Base-by-base conservation (phyloP, 257 asterid species). In the Paraleonurus japonicus region DNA sequence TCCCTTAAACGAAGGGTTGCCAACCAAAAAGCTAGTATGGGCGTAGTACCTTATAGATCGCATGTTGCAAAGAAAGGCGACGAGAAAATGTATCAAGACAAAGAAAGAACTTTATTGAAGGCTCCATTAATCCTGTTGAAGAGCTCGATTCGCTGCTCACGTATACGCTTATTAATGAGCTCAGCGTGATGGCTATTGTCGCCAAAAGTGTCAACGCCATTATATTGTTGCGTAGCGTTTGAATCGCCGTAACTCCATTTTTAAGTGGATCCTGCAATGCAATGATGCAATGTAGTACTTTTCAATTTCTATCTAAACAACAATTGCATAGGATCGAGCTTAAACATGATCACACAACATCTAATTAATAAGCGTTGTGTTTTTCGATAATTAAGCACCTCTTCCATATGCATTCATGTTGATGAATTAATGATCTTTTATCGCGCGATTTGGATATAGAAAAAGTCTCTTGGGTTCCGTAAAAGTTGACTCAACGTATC, bases 131-230 rank as follows among this genome's bases (percentile, higher is more conserved):
- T 20, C 88, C 80, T 0, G 77, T 64, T 27, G 90, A 74, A 19
- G 82, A 71, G 73, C 51, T 78, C 61, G 97, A 81, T 64, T 83
- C 72, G 76, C 86, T 87, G 83, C 97, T 87, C 19, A 86, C 92
- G 1, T 83, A 92, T 7, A 89, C 98, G 24, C 96, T 80, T 61
- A 92, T 87, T 3, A 92, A 60, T 17, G 98, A 92, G 85, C 96
- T 84, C 23, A 92, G 96, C 32, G 92, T 84, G 62, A 92, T 89
- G 33, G 98, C 94, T 20, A 87, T 81, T 1, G 98, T 88, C 2
- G 97, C 98, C 64, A 93, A 66, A 19, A 93, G 89, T 1, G 98
- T 93, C 1, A 97, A 90, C 0, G 98, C 98, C 98, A 93, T 93
- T 78, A 93, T 93, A 64, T 87, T 90, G 94, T 93, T 93, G 69